Conservation (phyloP, 257 asterid species). For the Plantago elongata region DNA sequence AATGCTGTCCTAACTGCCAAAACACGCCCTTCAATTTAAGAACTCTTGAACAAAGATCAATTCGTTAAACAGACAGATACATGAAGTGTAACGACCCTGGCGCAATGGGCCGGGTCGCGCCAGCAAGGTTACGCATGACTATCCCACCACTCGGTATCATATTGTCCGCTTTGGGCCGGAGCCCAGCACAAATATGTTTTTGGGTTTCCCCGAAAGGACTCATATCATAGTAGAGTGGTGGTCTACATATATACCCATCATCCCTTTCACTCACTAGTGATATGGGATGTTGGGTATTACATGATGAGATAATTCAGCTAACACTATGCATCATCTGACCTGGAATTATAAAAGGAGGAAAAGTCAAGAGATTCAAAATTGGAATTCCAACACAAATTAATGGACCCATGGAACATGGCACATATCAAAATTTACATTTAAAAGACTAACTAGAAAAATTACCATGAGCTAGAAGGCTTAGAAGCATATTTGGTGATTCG, state of each 20-base stretch:
- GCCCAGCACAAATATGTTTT: too few species aligned
- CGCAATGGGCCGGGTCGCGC: too few species aligned
- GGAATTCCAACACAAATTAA: conserved; percentile 1
- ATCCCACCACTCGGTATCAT: too few species aligned
- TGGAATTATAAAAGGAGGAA: conserved; percentile 3
- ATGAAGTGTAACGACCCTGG: too few species aligned
- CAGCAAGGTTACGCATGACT: too few species aligned
- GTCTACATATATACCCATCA: too few species aligned
- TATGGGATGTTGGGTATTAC: too few species aligned
- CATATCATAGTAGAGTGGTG: too few species aligned
- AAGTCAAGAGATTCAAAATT: not conserved
- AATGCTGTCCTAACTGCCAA: not conserved
- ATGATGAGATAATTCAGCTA: not conserved
- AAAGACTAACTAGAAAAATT: conserved; percentile 21
- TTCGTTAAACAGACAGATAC: not conserved
- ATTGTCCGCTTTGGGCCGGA: too few species aligned
- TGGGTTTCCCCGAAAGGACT: too few species aligned
- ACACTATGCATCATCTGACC: not conserved
- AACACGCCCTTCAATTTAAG: not conserved
- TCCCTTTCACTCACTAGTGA: too few species aligned
- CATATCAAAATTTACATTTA: conserved; percentile 20
- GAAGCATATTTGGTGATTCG: conserved; percentile 15
- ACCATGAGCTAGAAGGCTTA: conserved; percentile 17
- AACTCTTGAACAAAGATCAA: not conserved
- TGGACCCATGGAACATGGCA: conserved; percentile 6